Conservation (phyloP, 1,284 basidiomycete species). For the Wolfiporia cocos region DNA sequence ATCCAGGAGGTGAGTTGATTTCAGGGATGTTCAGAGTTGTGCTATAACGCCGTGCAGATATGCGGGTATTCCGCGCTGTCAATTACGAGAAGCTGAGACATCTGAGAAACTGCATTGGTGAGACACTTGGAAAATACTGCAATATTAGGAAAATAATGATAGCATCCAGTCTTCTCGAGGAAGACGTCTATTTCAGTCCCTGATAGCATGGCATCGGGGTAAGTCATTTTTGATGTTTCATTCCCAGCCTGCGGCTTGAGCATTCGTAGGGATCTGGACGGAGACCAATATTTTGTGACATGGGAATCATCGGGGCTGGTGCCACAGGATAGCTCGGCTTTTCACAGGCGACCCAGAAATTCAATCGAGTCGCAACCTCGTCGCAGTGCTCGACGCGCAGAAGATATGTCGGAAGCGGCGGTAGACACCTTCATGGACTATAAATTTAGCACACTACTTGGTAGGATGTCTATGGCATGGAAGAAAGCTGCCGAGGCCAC, state of each 20-base stretch:
- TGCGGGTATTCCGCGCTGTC: constrained; percentile 15
- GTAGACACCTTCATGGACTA: constrained; percentile 15
- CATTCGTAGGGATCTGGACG: constrained; percentile 16
- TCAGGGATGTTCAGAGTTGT: no score
- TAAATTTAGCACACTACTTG: constrained; percentile 11
- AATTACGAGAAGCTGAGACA: constrained; percentile 13
- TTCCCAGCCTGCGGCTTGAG: not conserved
- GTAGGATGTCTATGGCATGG: constrained; percentile 15
- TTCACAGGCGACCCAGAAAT: not conserved
- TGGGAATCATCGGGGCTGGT: constrained; percentile 16
- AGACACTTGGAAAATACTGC: not conserved
- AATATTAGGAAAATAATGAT: not conserved
- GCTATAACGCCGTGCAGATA: constrained; percentile 6
- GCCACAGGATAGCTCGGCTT: not conserved
- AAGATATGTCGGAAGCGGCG: constrained; percentile 7
- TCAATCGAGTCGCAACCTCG: not conserved
- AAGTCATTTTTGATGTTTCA: not conserved
- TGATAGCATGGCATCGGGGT: constrained; percentile 17
- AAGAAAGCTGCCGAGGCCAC: constrained; percentile 7
- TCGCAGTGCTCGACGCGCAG: no score
- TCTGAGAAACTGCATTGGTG: constrained; percentile 17
- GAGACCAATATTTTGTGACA: constrained; percentile 15
- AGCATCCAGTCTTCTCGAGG: constrained; percentile 13
- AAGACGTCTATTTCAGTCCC: constrained; percentile 12
- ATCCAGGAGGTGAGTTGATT: constrained; percentile 13